Conservation (phyloP, 2,329 filamentous ascomycete species). For the Pestalotiopsis sp. region DNA sequence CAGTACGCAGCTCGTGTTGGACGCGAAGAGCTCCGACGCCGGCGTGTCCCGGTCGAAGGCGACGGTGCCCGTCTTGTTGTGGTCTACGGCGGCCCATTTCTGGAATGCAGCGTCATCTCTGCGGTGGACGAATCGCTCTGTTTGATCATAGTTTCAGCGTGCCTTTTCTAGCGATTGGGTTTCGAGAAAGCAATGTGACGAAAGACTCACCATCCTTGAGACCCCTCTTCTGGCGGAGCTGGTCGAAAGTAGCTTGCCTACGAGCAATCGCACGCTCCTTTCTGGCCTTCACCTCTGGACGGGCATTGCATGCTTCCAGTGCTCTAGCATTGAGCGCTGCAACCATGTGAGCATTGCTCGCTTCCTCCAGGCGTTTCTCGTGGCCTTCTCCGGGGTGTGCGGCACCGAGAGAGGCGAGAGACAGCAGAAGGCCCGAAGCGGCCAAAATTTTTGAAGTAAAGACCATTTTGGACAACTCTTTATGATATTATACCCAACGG, state of each 20-base stretch:
- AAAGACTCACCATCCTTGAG: slow-evolving; percentile 27
- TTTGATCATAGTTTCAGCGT: background rate
- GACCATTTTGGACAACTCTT: background rate
- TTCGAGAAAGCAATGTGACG: background rate
- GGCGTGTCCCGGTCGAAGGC: slow-evolving; percentile 33
- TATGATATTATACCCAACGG: background rate
- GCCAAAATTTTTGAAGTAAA: background rate
- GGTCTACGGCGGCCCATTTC: slow-evolving; percentile 39
- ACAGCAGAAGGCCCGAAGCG: slow-evolving; percentile 15
- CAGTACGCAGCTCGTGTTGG: slow-evolving; percentile 45
- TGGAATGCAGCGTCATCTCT: slow-evolving; percentile 37
- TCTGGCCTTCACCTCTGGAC: slow-evolving; percentile 40
- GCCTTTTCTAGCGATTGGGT: too few species aligned
- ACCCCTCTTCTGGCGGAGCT: slow-evolving; percentile 37
- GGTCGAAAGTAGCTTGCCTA: slow-evolving; percentile 38
- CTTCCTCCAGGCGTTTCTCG: slow-evolving; percentile 27
- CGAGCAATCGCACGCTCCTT: slow-evolving; percentile 41
- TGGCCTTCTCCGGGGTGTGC: slow-evolving; percentile 33
- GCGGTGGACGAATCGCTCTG: slow-evolving; percentile 27
- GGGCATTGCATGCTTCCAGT: slow-evolving; percentile 40
- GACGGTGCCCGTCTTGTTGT: slow-evolving; percentile 38
- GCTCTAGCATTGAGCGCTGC: slow-evolving; percentile 32
- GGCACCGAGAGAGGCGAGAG: slow-evolving; percentile 22
- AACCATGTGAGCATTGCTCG: slow-evolving; percentile 29
- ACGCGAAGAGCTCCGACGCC: slow-evolving; percentile 36